Evolutionary conservation across 257 asterid genomes (phyloP), one percentile per base, ranked within the genome.

Genomic region (Asclepias syriaca): DNA sequence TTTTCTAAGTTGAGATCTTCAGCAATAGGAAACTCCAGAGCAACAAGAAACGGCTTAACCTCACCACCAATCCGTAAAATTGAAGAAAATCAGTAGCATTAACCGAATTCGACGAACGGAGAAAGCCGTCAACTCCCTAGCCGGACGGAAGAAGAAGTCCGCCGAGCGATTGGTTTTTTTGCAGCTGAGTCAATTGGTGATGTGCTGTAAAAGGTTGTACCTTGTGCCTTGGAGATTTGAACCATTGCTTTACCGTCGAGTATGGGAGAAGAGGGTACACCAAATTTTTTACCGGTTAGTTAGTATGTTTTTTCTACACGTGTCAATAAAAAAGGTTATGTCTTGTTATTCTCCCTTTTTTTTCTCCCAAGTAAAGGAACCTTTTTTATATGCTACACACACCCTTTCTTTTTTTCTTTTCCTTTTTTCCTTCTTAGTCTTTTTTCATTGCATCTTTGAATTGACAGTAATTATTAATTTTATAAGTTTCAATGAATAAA

Each of bases 191-290:
- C 45, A 55, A 29, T 29, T 14, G 58, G 58, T 5, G 55, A 8
- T 40, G 72, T 77, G 79, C 81, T 57, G n/a, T 59, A 68, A 66
- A 77, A 74, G 77, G 77, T 77, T 81, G 84, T 81, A 81, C 81
- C 84, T 66, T 77, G 46, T 74, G 76, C 57, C 24, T 37, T 63
- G 8, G 58, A 65, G 14, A 43, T 61, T 58, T 57, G 6, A 54
- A 18, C 13, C 55, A 45, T 66, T 12, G 11, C 34, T 70, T 40
- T 22, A 21, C 19, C n/a, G 10, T 15, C 16, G 6, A 2, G 16
- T 16, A 22, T 56, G 16, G 39, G 32, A 2, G 45, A 22, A 18
- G 15, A 18, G 65, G 39, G 19, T 18, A 12, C 27, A 34, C 65
- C 51, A 16, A 58, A 53, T 53, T 55, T 55, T 34, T 70, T 37